Base-by-base conservation (phyloP, 345 rosid genomes). In the Combretum micranthum region DNA sequence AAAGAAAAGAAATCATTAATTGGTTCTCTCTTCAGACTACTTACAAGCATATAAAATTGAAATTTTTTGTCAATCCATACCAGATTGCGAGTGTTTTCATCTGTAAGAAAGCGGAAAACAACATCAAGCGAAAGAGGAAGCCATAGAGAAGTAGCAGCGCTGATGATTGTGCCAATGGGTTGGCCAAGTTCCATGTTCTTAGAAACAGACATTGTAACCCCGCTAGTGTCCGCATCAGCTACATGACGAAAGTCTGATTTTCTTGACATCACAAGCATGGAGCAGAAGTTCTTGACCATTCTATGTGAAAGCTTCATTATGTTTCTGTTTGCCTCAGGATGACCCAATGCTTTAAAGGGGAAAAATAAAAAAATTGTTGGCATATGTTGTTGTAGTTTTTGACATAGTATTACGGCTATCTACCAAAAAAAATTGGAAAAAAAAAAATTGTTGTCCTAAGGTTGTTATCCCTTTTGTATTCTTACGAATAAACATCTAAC, bases 111-210 rank as follows among this genome's bases (percentile, higher is more conserved):
- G 56, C 20, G n/a, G 42, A 88, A 85, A 66, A 83, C 79, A 15
- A 26, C 20, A 18, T 61, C 57, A n/a, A 73, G 82, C 9, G 70
- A 50, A 37, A 76, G 44, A 7, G 96, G 84, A 60, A 91, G 60
- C 76, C 85, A 72, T 6, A 88, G 70, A 47, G 83, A 80, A 59
- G 82, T 68, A 7, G 92, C 89, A 16, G 90, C 96, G 32, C 75
- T 61, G 43, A 82, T 64, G 39, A 88, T 53, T 25, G 63, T 47
- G 42, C 95, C 95, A 17, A 43, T 4, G 2, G 83, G 86, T 63
- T 79, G 83, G 25, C 96, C 96, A 2, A 54, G 13, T 53, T 62
- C 76, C 0, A 0, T 26, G 60, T 68, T 72, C 52, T 67, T 32
- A 2, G 90, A 79, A 12, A 77, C 65, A 4, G 78, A 72, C 18